These are phyloP conservation scores for Lyophyllum atratum DNA, from an alignment of 768 basidiomycete species.

Conservation along the genomic window DNA sequence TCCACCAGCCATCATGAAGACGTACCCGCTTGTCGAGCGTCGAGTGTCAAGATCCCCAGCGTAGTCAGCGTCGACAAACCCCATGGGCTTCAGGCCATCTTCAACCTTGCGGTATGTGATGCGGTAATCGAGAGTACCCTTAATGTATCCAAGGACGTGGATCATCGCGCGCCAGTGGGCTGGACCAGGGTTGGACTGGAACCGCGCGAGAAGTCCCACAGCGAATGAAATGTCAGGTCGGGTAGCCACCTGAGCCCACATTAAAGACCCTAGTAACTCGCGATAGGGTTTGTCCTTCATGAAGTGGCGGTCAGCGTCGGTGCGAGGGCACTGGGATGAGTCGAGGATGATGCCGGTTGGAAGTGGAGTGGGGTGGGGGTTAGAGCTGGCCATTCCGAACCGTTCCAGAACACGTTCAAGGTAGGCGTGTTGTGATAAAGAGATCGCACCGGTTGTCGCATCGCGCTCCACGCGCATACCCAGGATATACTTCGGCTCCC, in stretches of 20 bases:
- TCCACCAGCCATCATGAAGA: conserved; percentile 23
- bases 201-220: conserved; percentile 20
- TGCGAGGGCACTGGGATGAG: conserved; percentile 6
- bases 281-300: conserved; percentile 30
- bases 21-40: conserved; percentile 26
- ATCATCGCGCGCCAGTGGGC: conserved; percentile 38
- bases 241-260: conserved; percentile 23
- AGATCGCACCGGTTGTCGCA: conserved; percentile 17
- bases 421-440: conserved; percentile 18
- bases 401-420: conserved; percentile 9
- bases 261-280: conserved; percentile 23
- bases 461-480: conserved; percentile 15
- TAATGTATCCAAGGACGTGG: conserved; percentile 35
- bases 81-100: conserved; percentile 2
- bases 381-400: conserved; percentile 21
- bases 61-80: conserved; percentile 28
- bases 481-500: conserved; percentile 8
- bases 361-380: conserved; percentile 30
- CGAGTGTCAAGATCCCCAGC: conserved; percentile 24
- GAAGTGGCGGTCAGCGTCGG: conserved; percentile 7
- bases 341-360: conserved; percentile 21
- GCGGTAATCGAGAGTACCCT: conserved; percentile 26
- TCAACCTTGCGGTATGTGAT: conserved; percentile 20
- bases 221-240: conserved; percentile 27
- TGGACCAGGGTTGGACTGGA: conserved; percentile 23